Base-by-base conservation (phyloP, 768 basidiomycete genomes). In the Tulasnella sp. region DNA sequence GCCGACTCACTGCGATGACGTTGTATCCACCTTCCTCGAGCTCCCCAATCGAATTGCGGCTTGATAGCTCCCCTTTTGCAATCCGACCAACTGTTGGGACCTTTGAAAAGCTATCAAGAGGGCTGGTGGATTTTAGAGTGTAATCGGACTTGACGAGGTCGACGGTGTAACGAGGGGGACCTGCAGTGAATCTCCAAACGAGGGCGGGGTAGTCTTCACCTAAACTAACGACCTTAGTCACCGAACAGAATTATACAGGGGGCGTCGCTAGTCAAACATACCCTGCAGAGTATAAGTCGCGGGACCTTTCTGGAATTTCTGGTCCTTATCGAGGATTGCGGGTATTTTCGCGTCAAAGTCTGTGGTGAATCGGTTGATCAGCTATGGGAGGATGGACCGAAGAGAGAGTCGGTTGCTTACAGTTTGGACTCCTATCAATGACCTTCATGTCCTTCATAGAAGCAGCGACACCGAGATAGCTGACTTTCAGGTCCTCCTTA, bases 401-500 rank as follows among this genome's bases (percentile, higher is more conserved):
- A 42, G 8, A 72, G 40, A 31, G 34, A 16, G 9, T 8, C 6
- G 9, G 22, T 18, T 22, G 73, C 77, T 72, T 41, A 79, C 81
- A 81, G 41, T 16, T 72, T 31, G 50, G 3, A 42, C 40, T 89
- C 84, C 88, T 87, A 83, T 91, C 91, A 60, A 92, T 82, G 48
- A 91, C 88, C 37, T 88, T 87, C 81, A 88, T 88, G 80, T 90
- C 85, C 82, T 87, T 88, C 80, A 91, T 85, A 34, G 86, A 79
- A 0, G 85, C 86, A 0, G 85, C 86, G n/a, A 88, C 79, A 16
- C 90, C 90, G 24, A 91, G 84, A 83, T 90, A 91, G 7, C 89
- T 86, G 48, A 80, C 79, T 20, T 34, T 31, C 72, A 80, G 4
- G 74, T 50, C 37, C 20, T 81, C 60, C 37, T 58, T 50, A 37